Evolutionary conservation across 176 grass and related monocot species (phyloP), one percentile per base, ranked within the genome.

Genomic region (Eragrostis curvula): DNA sequence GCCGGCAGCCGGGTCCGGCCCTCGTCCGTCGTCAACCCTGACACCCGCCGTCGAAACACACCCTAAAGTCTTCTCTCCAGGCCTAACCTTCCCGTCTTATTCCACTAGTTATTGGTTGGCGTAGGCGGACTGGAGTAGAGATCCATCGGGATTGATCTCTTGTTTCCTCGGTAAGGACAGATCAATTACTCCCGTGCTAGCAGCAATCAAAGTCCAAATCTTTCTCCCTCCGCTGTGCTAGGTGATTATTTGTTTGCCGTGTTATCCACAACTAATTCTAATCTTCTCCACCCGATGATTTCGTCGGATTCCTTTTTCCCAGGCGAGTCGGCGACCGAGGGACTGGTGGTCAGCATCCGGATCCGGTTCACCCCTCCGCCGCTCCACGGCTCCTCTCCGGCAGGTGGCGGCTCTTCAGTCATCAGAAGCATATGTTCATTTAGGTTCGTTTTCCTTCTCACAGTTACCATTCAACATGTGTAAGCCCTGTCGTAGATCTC

Each of bases 141-240:
- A 76, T 76, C 39, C 40, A 45, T 24, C 23, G n/a, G n/a, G 53
- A 62, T 77, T 20, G 41, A 13, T 62, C 46, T 46, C 74, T 61
- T 60, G 13, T 24, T 44, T 25, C 39, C 1, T 44, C n/a, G 73
- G 55, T 76, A 58, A 60, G 73, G 73, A 60, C 15, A 21, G 53
- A 27, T 28, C 9, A 3, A 25, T 45, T 28, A n/a, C 16, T 55
- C 20, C 25, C 41, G 29, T n/a, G 24, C 69, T 23, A 59, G 30
- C 5, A 43, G 32, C 41, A 68, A 68, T 44, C 40, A 12, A 45
- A 7, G 32, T 69, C 72, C 53, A 60, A 18, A 44, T 43, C 14
- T n/a, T 57, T 42, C 2, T 23, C 12, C 42, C 12, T 55, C 21
- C 7, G 28, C 21, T n/a, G 10, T 75, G 6, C 8, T 42, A 16